Evolutionary conservation across 371 early-diverging fungal species (phyloP), one percentile per base, ranked within the genome.

Genomic region (Paraphysoderma sedebokerense): DNA sequence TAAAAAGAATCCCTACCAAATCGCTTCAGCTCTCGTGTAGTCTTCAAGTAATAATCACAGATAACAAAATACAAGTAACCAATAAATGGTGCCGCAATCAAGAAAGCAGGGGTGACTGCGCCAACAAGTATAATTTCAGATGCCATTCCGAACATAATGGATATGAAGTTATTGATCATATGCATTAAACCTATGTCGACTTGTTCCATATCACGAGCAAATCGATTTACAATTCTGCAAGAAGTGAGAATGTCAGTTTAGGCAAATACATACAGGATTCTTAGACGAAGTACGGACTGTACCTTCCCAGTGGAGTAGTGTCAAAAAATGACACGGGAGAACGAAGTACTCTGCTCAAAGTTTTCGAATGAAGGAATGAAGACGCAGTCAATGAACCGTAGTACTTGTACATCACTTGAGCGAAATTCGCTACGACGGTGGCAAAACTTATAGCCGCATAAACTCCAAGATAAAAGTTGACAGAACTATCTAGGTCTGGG

Each of bases 11-110:
- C 66, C 0, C 87, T 76, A 53, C 88, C 88, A 34, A 83, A 57
- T 4, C 83, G 77, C 62, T 87, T 87, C 31, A 85, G 58, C 48
- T 82, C 81, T 53, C 86, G 81, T 0, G 80, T 78, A 1, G 81
- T 74, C 6, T 66, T 58, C 39, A 84, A 62, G 55, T 85, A 88
- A 52, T 76, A 79, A 24, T 69, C 54, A 47, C 81, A 77, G 38
- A 85, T 66, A 81, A 85, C 20, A 83, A 34, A 34, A 31, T 42
- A 42, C 1, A 42, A 17, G 28, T 28, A 42, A 9, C 28, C 9
- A 7, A 42, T 28, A 31, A 42, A 27, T 32, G 42, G 42, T 8
- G 31, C 13, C 28, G 20, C 28, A 22, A 28, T 7, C 19, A 42
- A 9, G 13, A 42, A 42, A 1, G 7, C 5, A 17, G 42, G 42